phyloP scores from a whole-genome alignment of 345 rosid species.

The Syzygium jambos region DNA sequence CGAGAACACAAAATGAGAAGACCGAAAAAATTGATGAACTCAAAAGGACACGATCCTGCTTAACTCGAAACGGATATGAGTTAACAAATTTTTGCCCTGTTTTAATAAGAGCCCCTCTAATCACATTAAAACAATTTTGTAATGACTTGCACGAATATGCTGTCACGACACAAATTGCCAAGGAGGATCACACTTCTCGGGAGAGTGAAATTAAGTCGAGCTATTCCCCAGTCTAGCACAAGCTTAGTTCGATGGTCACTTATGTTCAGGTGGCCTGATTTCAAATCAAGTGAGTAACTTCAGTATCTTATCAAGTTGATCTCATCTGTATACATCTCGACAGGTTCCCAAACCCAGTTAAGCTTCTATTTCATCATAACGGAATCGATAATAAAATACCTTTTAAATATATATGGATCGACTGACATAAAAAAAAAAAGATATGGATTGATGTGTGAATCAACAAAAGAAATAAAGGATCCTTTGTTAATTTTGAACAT shows the following conservation, averaged over 20 bases:
- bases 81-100: too few species aligned
- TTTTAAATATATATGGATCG: not conserved
- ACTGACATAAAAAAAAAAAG: too few species aligned
- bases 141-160: not conserved
- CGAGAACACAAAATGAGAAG: not conserved
- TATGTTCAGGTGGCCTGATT: not conserved
- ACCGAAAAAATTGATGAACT: not conserved
- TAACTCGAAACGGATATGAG: not conserved
- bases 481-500: not conserved
- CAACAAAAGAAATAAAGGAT: not conserved
- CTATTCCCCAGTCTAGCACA: not conserved
- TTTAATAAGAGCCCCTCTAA: too few species aligned
- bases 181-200: not conserved
- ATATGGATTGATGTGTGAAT: not conserved
- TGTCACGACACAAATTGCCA: not conserved
- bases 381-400: not conserved
- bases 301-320: not conserved
- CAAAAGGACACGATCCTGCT: not conserved
- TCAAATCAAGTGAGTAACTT: not conserved
- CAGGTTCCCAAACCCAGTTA: not conserved
- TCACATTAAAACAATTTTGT: too few species aligned
- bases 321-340: not conserved
- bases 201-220: not conserved
- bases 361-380: not conserved
- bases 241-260: not conserved